phyloP scores from a whole-genome alignment of 441 rosid species.

The Capsella rubella region DNA sequence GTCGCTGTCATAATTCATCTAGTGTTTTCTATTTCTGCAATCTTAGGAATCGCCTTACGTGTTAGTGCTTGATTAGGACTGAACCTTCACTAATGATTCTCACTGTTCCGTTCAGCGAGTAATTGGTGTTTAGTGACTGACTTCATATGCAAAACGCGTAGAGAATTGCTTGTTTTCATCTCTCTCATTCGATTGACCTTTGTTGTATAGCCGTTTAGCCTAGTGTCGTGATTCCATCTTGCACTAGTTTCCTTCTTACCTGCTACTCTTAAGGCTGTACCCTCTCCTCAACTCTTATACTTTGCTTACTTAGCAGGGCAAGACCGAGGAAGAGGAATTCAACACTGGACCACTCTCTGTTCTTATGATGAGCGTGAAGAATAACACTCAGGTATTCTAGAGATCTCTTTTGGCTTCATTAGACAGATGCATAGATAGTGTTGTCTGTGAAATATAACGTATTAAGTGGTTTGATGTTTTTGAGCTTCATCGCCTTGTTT shows the following conservation, averaged over 20 bases:
- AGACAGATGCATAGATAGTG: not conserved
- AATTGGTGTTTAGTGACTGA: not conserved
- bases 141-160: not conserved
- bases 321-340: slow-evolving; percentile 93
- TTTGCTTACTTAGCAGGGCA: slow-evolving; percentile 39
- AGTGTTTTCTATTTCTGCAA: not conserved
- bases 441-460: not conserved
- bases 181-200: not conserved
- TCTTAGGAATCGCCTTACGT: not conserved
- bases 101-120: not conserved
- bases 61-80: not conserved
- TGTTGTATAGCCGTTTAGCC: not conserved
- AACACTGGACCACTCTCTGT: slow-evolving; percentile 97
- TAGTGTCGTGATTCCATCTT: not conserved
- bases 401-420: not conserved
- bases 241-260: not conserved
- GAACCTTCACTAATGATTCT: too few species aligned
- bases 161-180: slow-evolving; percentile 4
- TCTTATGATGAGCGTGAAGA: slow-evolving; percentile 93
- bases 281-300: not conserved
- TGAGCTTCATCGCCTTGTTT: not conserved
- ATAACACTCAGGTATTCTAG: slow-evolving; percentile 64
- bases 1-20: not conserved
- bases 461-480: not conserved
- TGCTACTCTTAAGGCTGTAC: not conserved